These are phyloP conservation scores for Pythium aristosporum DNA, from an alignment of 352 stramenopile species.

Conservation along the genomic window DNA sequence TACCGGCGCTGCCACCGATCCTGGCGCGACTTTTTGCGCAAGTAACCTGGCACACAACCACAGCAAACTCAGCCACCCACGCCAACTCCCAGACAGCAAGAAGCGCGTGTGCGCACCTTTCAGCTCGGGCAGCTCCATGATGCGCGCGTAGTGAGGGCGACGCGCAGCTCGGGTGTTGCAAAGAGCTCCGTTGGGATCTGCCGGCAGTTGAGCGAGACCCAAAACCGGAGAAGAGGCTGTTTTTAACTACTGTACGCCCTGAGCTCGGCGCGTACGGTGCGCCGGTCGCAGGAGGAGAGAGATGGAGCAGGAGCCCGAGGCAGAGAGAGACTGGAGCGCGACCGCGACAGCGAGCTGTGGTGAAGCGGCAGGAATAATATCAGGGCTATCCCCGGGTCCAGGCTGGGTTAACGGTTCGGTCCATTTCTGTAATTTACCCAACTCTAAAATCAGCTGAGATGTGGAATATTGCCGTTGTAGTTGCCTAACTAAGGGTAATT, in stretches of 20 bases:
- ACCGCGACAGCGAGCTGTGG: neutral
- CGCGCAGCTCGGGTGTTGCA: neutral
- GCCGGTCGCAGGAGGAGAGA: no score
- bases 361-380: conserved; percentile 16
- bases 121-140: conserved; percentile 77
- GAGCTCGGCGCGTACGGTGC: neutral
- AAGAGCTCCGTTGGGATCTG: neutral
- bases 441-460: conserved; percentile 13
- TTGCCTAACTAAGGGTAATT: neutral
- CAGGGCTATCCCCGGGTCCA: neutral
- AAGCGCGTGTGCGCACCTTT: conserved; percentile 46
- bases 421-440: conserved; percentile 14
- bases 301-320: neutral
- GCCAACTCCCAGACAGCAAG: neutral
- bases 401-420: conserved; percentile 19
- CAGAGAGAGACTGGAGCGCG: neutral
- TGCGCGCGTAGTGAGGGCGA: neutral
- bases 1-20: conserved; percentile 95
- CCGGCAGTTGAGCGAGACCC: conserved; percentile 3
- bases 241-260: conserved; percentile 1
- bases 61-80: neutral
- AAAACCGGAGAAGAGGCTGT: neutral
- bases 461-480: neutral
- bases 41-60: conserved; percentile 58
- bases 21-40: conserved; percentile 92